phyloP scores from a whole-genome alignment of 2,329 filamentous ascomycete genomes.

The Botrytis deweyae region DNA sequence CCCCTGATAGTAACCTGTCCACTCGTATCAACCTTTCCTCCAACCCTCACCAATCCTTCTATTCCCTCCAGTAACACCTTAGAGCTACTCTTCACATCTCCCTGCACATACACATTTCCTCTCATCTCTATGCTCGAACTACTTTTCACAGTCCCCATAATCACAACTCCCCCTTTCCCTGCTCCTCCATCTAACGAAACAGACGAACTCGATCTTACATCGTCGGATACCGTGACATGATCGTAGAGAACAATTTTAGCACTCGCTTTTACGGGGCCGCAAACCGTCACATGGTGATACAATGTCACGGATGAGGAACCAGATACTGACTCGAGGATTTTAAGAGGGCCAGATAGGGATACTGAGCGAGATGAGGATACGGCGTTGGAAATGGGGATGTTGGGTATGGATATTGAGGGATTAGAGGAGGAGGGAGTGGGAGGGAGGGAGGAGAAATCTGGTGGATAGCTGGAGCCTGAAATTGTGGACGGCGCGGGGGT shows the following conservation, averaged over 20 bases:
- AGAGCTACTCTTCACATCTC: slow-evolving; percentile 25
- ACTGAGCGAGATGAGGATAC: slow-evolving; percentile 25
- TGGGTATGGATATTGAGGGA: background rate
- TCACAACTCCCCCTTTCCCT: slow-evolving; percentile 20
- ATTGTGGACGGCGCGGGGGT: slow-evolving; percentile 13
- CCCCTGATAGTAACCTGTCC: background rate
- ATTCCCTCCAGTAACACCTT: slow-evolving; percentile 22
- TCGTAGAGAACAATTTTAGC: slow-evolving; percentile 26
- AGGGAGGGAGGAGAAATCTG: slow-evolving; percentile 14
- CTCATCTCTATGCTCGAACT: slow-evolving; percentile 23
- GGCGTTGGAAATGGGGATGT: slow-evolving; percentile 26
- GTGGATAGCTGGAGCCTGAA: background rate
- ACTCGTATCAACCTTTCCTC: slow-evolving; percentile 23
- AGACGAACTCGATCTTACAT: slow-evolving; percentile 22
- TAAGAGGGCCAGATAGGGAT: slow-evolving; percentile 26
- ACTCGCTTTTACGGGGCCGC: slow-evolving; percentile 23
- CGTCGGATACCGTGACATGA: slow-evolving; percentile 28
- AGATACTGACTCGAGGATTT: slow-evolving; percentile 28
- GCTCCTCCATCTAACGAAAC: slow-evolving; percentile 25
- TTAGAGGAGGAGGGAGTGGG: background rate
- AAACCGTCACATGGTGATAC: slow-evolving; percentile 14
- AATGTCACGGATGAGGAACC: slow-evolving; percentile 22
- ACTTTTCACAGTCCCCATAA: slow-evolving; percentile 20
- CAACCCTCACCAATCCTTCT: slow-evolving; percentile 23
- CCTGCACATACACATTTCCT: slow-evolving; percentile 24